Conservation (phyloP, 2,329 filamentous ascomycete species). For the Boeremia lycopersici region DNA sequence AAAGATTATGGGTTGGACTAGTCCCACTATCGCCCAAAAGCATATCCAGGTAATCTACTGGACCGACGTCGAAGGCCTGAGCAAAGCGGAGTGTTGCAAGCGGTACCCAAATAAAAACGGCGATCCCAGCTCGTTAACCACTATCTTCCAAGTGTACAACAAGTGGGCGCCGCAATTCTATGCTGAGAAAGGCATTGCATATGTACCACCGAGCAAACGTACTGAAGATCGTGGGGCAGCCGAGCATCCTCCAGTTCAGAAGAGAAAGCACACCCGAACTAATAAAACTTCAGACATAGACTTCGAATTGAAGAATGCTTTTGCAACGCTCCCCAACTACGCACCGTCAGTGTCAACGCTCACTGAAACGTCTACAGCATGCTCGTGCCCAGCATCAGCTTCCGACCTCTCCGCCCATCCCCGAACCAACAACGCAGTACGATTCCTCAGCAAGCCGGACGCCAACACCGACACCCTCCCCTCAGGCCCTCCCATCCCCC, state of each 20-base stretch:
- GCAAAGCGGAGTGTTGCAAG: neutral
- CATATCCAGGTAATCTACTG: constrained; percentile 1
- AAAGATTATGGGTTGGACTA: neutral
- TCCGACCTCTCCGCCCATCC: no score
- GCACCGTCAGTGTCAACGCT: no score
- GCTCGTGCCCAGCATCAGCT: no score
- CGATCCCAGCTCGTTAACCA: neutral
- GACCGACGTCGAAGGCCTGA: neutral
- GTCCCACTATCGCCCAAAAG: neutral
- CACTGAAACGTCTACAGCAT: no score
- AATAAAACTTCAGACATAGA: no score
- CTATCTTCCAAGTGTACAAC: constrained; percentile 1
- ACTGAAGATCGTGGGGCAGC: neutral
- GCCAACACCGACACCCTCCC: no score
- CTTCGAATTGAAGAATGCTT: no score
- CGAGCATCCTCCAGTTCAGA: neutral
- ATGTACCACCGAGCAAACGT: neutral
- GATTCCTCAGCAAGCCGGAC: no score
- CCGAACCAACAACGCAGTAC: no score
- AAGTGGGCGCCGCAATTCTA: constrained; percentile 1
- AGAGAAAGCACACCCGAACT: neutral
- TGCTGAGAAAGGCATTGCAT: neutral
- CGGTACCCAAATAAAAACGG: constrained; percentile 1
- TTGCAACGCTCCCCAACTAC: no score
- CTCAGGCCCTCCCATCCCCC: neutral